Conservation (phyloP, 106 monocot species). For the Ottelia alismoides region DNA sequence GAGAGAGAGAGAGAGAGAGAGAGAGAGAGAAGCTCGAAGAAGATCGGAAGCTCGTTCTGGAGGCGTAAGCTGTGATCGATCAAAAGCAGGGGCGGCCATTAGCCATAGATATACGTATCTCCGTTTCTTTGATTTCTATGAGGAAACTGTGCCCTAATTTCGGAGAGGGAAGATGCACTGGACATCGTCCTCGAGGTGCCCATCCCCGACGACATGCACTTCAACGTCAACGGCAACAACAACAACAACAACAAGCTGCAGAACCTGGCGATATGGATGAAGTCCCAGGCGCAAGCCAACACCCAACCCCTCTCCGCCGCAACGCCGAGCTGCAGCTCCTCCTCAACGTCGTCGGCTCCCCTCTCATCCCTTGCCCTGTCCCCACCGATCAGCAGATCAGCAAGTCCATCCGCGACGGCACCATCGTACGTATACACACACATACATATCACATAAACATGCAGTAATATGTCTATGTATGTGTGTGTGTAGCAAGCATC, state of each 20-base stretch:
- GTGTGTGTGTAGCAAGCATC: conserved; percentile 82
- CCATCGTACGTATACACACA: conserved; percentile 52
- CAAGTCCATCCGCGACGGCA: conserved; percentile 59
- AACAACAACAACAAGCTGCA: conserved; percentile 14
- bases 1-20: too few relatives aligned
- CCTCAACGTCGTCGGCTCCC: conserved; percentile 75
- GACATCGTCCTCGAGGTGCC: conserved; percentile 90
- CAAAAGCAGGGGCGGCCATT: too few relatives aligned
- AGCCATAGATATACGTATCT: too few relatives aligned
- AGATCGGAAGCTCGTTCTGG: too few relatives aligned
- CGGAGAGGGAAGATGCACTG: conserved; percentile 61
- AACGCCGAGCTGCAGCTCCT: conserved; percentile 67
- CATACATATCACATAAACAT: too few relatives aligned
- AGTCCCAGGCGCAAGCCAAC: conserved; percentile 13
- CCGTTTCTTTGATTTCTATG: too few relatives aligned
- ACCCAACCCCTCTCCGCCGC: conserved; percentile 14
- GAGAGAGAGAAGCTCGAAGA: too few relatives aligned
- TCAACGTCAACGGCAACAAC: neutral
- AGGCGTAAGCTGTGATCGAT: too few relatives aligned
- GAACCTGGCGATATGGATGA: conserved; percentile 52
- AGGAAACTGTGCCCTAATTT: conserved; percentile 75
- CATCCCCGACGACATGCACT: conserved; percentile 77
- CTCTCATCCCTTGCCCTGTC: conserved; percentile 68
- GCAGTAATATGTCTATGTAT: neutral
- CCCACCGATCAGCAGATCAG: conserved; percentile 49